Evolutionary conservation across 257 asterid genomes (phyloP), one percentile per base, ranked within the genome.

Genomic region (Ehretia macrophylla): DNA sequence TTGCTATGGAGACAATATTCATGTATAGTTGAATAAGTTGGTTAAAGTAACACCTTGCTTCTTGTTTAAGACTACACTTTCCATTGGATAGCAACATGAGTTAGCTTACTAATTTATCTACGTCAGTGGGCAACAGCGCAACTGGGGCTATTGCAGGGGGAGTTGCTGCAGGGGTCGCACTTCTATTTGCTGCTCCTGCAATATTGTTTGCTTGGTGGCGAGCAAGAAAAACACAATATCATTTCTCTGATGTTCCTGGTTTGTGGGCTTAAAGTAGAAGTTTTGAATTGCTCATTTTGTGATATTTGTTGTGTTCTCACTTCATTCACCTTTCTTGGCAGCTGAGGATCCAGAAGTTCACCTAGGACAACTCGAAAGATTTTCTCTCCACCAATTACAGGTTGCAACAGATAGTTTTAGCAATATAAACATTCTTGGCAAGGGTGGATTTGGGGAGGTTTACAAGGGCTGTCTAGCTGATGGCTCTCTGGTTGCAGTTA

Each of bases 141-240:
- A 85, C 89, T 21, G 89, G 85, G 39, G 89, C 96, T 58, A 90
- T 85, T 75, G 94, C 94, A 38, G 94, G 94, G 67, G 96, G 94
- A 55, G 93, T 83, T 65, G 88, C 95, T 72, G 96, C 96, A 23
- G 92, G 86, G 20, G 96, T 88, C 13, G 90, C 97, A 54, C 85
- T 87, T 69, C 76, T 90, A 13, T 87, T 87, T 77, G 87, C 95
- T 61, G 87, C 74, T 58, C 93, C 88, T 40, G 47, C 47, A 42
- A 42, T 42, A 42, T 10, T 42, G 47, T 42, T 42, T 42, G 47
- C 47, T 42, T 42, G 47, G 47, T 27, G 35, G 35, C 35, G 6
- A 6, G 4, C 4, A 27, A 27, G 6, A 83, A 42, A 42, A 42
- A 10, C 47, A 42, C 4, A 10, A 42, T 38, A 38, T 38, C 44